Percentiles rank a stretch among this genome's conserved stretches.
These are phyloP conservation scores for Camellia sinensis DNA, from an alignment of 148 eudicot species.

Conservation along the genomic window DNA sequence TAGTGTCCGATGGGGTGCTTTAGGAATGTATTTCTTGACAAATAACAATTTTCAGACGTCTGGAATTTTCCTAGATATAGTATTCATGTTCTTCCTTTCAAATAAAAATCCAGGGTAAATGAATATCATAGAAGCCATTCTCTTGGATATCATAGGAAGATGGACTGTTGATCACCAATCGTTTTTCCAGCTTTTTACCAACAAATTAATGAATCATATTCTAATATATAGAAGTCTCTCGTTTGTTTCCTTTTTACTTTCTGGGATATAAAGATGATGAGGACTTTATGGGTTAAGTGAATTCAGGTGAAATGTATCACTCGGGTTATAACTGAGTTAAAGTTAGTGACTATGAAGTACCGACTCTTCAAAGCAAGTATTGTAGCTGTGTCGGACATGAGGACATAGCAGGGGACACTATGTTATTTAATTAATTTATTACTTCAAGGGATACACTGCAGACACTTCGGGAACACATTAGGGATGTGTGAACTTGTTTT, in stretches of 20 bases:
- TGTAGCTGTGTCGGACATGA: too few species aligned
- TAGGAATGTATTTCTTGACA: too few species aligned
- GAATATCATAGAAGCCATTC: neutral
- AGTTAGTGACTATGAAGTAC: neutral
- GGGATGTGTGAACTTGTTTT: too few species aligned
- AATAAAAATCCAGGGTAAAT: neutral
- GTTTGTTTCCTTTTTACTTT: neutral
- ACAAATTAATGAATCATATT: neutral
- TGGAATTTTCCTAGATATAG: slow-evolving; percentile 25
- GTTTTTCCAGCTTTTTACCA: neutral
- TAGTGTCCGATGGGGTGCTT: too few species aligned
- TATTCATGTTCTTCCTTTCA: neutral
- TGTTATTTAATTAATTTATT: too few species aligned
- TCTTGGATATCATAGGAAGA: neutral
- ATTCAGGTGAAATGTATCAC: neutral
- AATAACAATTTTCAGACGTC: too few species aligned
- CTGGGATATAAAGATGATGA: neutral
- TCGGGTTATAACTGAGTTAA: neutral
- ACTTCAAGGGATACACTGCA: too few species aligned
- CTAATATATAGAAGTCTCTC: neutral
- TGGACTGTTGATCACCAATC: neutral
- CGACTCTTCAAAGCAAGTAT: too few species aligned
- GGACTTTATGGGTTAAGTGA: neutral
- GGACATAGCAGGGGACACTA: too few species aligned
- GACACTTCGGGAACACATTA: too few species aligned